Base-by-base conservation (phyloP, 306 rosid species). In the Oemleria cerasiformis region DNA sequence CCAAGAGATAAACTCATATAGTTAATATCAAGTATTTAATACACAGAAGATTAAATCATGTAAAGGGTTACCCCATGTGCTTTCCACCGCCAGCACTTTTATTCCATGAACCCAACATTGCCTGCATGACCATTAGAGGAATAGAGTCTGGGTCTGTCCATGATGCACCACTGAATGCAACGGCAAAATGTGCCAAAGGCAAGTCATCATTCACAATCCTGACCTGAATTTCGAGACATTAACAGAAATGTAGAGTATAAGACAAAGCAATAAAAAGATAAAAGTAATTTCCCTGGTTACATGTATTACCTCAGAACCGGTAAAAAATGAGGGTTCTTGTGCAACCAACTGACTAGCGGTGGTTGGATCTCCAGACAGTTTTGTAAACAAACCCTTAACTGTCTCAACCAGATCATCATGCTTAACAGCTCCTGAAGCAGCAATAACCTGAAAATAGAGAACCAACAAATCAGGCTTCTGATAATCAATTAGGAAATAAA, bases 71-170 rank as follows among this genome's bases (percentile, higher is more conserved):
- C 97, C 97, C 96, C 97, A 92, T 88, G 82, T 95, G 99, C 77
- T 95, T 91, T 87, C 93, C 99, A 68, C 97, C 96, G 47, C 90
- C 92, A 8, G 92, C 89, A 51, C 77, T 77, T 78, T 95, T 95
- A 75, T 87, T 95, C 97, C 97, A 95, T 48, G 99, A 91, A 25
- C 97, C 99, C 82, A 95, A 63, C 97, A 95, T 86, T 36, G 97
- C 96, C 53, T 95, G 99, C 96, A 95, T 95, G 78, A 95, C 99
- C 99, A 91, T 95, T 68, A 95, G 80, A 45, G 97, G 71, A 79
- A 91, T 81, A 49, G 97, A 95, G 77, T 95, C 97, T 42, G 99
- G 99, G 80, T 95, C 99, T 51, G 91, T 91, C 99, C 99, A 91
- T 30, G 96, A 83, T 61, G 99, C 97, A 56, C 99, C 99, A 64